phyloP scores from a whole-genome alignment of 108 stramenopile species.

The Aurantiochytrium sp. region DNA sequence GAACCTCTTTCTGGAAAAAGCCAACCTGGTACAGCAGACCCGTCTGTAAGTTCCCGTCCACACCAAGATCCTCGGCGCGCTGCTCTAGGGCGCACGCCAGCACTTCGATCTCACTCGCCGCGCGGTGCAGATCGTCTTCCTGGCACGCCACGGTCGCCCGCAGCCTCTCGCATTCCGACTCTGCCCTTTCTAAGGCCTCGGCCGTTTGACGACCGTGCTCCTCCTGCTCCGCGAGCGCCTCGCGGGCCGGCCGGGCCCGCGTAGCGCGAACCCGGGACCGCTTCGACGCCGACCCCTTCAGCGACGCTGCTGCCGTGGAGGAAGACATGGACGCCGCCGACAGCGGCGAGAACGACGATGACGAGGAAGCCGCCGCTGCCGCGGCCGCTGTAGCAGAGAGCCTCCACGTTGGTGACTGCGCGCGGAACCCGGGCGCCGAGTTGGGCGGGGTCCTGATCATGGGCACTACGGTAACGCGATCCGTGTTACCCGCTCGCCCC shows the following conservation, averaged over 20 bases:
- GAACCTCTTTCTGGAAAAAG: background rate
- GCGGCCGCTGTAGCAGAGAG: no score
- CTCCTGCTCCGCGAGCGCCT: background rate
- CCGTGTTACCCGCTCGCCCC: no score
- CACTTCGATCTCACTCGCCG: background rate
- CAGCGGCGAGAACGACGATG: background rate
- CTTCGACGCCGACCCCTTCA: background rate
- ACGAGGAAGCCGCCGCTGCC: no score
- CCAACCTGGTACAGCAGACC: conserved; percentile 19
- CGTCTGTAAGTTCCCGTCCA: background rate
- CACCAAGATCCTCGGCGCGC: conserved; percentile 16
- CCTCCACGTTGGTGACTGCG: no score
- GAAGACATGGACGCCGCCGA: background rate
- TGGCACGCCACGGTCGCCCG: background rate
- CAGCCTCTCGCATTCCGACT: background rate
- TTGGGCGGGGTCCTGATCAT: no score
- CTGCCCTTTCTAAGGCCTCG: background rate
- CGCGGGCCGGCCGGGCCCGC: background rate
- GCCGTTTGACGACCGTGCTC: background rate
- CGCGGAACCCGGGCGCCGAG: no score
- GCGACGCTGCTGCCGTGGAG: background rate
- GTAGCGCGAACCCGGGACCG: background rate
- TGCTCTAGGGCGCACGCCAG: conserved; percentile 15
- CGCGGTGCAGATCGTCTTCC: conserved; percentile 3
- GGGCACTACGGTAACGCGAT: no score